These are phyloP conservation scores for Tolypocladium guangdongense DNA, from an alignment of 2,329 filamentous ascomycete species.

Conservation along the genomic window DNA sequence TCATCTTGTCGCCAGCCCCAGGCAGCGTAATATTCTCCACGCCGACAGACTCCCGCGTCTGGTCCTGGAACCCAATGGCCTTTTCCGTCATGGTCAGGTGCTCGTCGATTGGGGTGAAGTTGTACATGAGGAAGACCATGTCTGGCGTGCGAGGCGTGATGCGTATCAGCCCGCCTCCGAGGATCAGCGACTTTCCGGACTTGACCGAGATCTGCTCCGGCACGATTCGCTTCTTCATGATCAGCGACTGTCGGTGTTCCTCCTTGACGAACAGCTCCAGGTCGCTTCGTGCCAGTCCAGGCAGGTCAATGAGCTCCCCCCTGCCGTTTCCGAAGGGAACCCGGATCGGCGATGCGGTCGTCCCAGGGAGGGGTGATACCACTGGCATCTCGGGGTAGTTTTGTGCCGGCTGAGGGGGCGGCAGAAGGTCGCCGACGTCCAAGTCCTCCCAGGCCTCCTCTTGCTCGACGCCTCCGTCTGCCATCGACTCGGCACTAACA, in stretches of 20 bases:
- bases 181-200: conserved; percentile 65
- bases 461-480: conserved; percentile 16
- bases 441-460: conserved; percentile 11
- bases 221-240: conserved; percentile 68
- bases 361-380: conserved; percentile 79
- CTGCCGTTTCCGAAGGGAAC: conserved; percentile 77
- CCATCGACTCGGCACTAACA: conserved; percentile 10
- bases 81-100: conserved; percentile 76
- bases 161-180: conserved; percentile 71
- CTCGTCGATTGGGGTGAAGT: conserved; percentile 68
- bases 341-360: conserved; percentile 88
- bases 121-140: conserved; percentile 64
- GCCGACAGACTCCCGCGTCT: conserved; percentile 43
- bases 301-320: conserved; percentile 88
- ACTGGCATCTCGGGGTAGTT: conserved; percentile 77
- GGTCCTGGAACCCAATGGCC: conserved; percentile 60
- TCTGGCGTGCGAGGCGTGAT: conserved; percentile 62
- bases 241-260: conserved; percentile 52
- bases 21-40: conserved; percentile 54
- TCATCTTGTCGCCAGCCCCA: conserved; percentile 45
- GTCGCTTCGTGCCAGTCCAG: conserved; percentile 66
- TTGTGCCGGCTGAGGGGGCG: conserved; percentile 61
- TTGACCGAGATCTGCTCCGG: conserved; percentile 66
- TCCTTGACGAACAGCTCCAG: conserved; percentile 61
- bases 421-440: conserved; percentile 52